These are phyloP conservation scores for Cyberlindnera subsufficiens DNA, from an alignment of 805 yeast genomes.

Conservation along the genomic window DNA sequence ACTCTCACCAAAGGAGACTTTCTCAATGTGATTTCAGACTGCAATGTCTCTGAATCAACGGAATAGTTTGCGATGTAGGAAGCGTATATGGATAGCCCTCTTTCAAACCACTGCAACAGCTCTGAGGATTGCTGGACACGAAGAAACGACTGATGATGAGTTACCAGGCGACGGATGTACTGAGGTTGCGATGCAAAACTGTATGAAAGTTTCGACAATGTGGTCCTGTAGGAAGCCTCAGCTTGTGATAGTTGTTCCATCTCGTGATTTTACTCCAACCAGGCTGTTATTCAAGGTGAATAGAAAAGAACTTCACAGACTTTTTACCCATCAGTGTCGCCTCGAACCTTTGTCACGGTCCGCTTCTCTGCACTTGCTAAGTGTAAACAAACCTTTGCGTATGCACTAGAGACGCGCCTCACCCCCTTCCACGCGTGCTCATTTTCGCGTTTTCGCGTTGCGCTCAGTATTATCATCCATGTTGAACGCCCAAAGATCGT, in stretches of 20 bases:
- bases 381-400: no score
- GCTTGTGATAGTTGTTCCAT: constrained; percentile 4
- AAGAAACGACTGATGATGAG: constrained; percentile 12
- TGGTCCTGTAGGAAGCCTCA: constrained; percentile 12
- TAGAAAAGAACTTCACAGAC: no score
- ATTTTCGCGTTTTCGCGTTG: no score
- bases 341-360: no score
- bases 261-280: no score
- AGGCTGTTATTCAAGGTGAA: no score
- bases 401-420: no score
- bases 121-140: neutral
- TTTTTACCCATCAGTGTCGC: no score
- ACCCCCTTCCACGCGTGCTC: no score
- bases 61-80: constrained; percentile 8
- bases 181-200: neutral
- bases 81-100: constrained; percentile 6
- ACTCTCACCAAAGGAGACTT: constrained; percentile 13
- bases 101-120: constrained; percentile 10
- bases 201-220: constrained; percentile 8
- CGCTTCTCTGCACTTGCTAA: no score
- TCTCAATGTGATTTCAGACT: constrained; percentile 9
- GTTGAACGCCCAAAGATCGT: no score
- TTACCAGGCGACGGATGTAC: constrained; percentile 8
- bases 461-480: no score
- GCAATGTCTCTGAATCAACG: constrained; percentile 6